Conservation (phyloP, 768 basidiomycete species). For the Boletus rubroflammeus region DNA sequence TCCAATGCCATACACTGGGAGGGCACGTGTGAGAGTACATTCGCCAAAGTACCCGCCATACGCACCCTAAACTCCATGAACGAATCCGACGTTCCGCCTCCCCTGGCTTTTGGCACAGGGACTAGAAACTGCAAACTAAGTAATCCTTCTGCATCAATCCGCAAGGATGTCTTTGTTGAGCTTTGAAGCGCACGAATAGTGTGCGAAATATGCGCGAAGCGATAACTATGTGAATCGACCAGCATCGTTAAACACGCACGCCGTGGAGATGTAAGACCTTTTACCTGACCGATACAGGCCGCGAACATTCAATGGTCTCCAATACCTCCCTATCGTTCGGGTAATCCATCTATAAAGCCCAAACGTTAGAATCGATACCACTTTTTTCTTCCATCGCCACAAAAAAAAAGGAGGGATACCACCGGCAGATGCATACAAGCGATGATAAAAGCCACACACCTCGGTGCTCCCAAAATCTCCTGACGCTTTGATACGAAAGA, state of each 20-base stretch:
- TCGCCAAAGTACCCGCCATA: conserved; percentile 4
- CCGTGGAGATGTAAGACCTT: conserved; percentile 6
- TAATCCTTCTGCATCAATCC: conserved; percentile 79
- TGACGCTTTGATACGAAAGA: conserved; percentile 75
- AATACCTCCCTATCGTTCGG: conserved; percentile 90
- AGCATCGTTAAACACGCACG: neutral
- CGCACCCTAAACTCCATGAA: conserved; percentile 89
- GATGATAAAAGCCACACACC: conserved; percentile 37
- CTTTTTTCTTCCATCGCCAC: neutral
- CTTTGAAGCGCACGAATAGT: conserved; percentile 73
- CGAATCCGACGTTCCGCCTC: conserved; percentile 47
- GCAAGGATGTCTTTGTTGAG: conserved; percentile 84
- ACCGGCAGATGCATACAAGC: neutral
- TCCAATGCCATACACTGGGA: conserved; percentile 31
- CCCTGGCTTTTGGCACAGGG: conserved; percentile 44
- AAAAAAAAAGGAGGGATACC: neutral
- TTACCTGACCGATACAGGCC: conserved; percentile 68
- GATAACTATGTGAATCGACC: conserved; percentile 55
- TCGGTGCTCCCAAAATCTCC: conserved; percentile 86
- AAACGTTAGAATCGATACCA: neutral
- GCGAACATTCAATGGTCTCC: conserved; percentile 81
- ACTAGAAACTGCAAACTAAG: conserved; percentile 90
- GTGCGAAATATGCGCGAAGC: conserved; percentile 70
- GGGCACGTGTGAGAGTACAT: conserved; percentile 8
- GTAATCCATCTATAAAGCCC: conserved; percentile 79